A percentile compares a stretch with the other conserved stretches of the same genome.
Evolutionary conservation across 768 basidiomycete genomes (phyloP).

Genomic region (Rhodotorula toruloides): DNA sequence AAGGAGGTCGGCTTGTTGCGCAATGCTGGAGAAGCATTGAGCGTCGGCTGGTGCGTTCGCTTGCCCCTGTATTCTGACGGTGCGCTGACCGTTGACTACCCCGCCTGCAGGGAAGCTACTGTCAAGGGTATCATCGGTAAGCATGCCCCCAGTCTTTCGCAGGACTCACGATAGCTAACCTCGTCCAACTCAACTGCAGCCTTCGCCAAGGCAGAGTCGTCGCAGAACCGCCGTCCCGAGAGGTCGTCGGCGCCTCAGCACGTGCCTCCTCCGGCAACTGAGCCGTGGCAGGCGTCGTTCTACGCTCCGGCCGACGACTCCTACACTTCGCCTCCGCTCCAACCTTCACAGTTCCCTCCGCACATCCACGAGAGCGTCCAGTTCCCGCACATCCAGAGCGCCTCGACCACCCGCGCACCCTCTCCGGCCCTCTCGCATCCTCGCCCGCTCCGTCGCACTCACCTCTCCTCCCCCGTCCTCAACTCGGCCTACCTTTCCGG

Average conservation of each 20-base stretch:
- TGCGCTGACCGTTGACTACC: background rate
- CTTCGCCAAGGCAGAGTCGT: slow-evolving; percentile 4
- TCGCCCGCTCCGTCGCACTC: background rate
- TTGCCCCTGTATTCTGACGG: background rate
- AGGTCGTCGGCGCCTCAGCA: too few relatives aligned
- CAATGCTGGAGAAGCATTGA: slow-evolving; percentile 13
- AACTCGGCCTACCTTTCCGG: slow-evolving; percentile 2
- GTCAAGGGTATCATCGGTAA: slow-evolving; percentile 20
- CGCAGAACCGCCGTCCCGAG: too few relatives aligned
- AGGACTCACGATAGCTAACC: background rate
- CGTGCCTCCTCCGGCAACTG: too few relatives aligned
- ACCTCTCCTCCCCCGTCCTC: slow-evolving; percentile 9
- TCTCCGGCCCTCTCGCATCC: background rate
- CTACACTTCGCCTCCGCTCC: background rate
- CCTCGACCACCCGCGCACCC: background rate
- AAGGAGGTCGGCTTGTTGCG: slow-evolving; percentile 18
- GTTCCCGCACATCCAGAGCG: slow-evolving; percentile 1
- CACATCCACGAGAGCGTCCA: background rate
- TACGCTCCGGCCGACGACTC: too few relatives aligned
- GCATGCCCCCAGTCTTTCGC: background rate
- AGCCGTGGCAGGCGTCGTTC: too few relatives aligned
- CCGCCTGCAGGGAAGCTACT: slow-evolving; percentile 3
- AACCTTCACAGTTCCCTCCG: background rate
- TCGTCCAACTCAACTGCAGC: too few relatives aligned
- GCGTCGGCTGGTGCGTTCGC: slow-evolving; percentile 15